phyloP scores from a whole-genome alignment of 164 flowering plant species.

The grape (Vitis vinifera) region ASM3070453v1 NC_081809.1:1543501-1544000 shows the following conservation, averaged over 20 bases:
- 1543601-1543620: too few relatives aligned
- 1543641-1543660: too few relatives aligned
- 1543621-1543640: too few relatives aligned
- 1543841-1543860: constrained; percentile 38
- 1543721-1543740: background rate
- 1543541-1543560: too few relatives aligned
- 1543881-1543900: constrained; percentile 85
- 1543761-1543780: constrained; percentile 16
- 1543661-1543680: too few relatives aligned
- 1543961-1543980: constrained; percentile 84
- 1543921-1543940: constrained; percentile 75
- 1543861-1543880: constrained; percentile 59
- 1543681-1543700: too few relatives aligned
- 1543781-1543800: constrained; percentile 49
- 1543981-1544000: background rate
- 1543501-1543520: too few relatives aligned
- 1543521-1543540: too few relatives aligned
- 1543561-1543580: too few relatives aligned
- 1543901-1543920: constrained; percentile 98
- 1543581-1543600: too few relatives aligned
- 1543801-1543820: constrained; percentile 31
- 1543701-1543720: background rate
- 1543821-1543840: constrained; percentile 30
- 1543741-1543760: background rate
- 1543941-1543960: constrained; percentile 65